Percentiles rank a stretch among this genome's conserved stretches.
phyloP scores from a whole-genome alignment of 83 land plant genomes.

The Picea mariana region DNA sequence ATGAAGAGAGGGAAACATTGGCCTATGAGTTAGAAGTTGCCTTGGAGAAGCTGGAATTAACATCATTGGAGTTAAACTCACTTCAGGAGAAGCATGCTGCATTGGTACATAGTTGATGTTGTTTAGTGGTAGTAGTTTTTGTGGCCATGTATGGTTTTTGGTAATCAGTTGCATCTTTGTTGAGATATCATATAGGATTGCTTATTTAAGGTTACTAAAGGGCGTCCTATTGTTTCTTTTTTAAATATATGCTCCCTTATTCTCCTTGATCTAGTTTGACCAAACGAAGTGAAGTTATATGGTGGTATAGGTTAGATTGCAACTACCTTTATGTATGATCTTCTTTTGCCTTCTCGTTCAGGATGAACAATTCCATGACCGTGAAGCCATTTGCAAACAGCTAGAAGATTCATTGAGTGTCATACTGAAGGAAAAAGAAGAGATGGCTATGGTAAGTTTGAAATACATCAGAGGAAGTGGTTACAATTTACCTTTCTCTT shows the following conservation, averaged over 20 bases:
- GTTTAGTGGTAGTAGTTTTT: neutral
- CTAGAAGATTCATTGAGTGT: constrained; percentile 32
- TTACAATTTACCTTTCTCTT: neutral
- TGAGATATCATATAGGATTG: neutral
- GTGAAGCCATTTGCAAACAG: constrained; percentile 21
- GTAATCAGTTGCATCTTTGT: neutral
- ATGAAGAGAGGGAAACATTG: constrained; percentile 40
- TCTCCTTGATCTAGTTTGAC: neutral
- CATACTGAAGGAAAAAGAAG: constrained; percentile 50
- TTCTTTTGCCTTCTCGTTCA: constrained; percentile 17
- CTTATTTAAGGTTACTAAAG: neutral
- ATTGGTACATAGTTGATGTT: constrained; percentile 35
- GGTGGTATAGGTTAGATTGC: neutral
- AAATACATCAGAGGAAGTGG: neutral
- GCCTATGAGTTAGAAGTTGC: constrained; percentile 34
- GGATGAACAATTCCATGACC: constrained; percentile 33
- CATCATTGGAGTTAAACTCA: constrained; percentile 27
- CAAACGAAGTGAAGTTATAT: neutral
- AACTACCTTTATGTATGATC: neutral
- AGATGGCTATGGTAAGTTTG: constrained; percentile 49
- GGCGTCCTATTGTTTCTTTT: neutral
- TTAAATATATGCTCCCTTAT: neutral
- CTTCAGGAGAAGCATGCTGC: constrained; percentile 36
- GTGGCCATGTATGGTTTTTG: neutral
- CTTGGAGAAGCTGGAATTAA: constrained; percentile 28